phyloP scores from a whole-genome alignment of 768 basidiomycete genomes.

The Mrakia gelida region DNA sequence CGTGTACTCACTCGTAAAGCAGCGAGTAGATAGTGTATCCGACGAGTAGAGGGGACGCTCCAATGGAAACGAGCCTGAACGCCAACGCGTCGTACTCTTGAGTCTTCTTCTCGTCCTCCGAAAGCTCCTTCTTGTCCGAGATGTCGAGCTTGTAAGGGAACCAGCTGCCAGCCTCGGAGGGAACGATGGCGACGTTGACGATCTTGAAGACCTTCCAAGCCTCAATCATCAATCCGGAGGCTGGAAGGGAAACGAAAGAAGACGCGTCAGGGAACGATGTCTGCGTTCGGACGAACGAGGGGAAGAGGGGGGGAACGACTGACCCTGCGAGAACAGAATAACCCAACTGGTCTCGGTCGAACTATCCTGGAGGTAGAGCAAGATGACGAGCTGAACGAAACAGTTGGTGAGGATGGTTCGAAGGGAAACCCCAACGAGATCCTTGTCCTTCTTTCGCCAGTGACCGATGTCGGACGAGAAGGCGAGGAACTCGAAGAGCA shows the following conservation, averaged over 20 bases:
- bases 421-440: conserved; percentile 91
- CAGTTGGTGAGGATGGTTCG: conserved; percentile 85
- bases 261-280: too few species aligned
- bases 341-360: conserved; percentile 95
- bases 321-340: conserved; percentile 62
- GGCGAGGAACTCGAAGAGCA: conserved; percentile 86
- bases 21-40: conserved; percentile 47
- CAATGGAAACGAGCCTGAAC: conserved; percentile 74
- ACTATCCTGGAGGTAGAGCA: conserved; percentile 91
- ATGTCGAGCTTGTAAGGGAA: conserved; percentile 78
- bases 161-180: conserved; percentile 58
- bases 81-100: conserved; percentile 65
- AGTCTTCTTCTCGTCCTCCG: conserved; percentile 94
- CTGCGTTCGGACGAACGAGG: too few species aligned
- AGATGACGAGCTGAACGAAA: conserved; percentile 71
- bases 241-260: not conserved
- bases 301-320: too few species aligned
- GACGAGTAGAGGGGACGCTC: conserved; percentile 64
- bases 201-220: conserved; percentile 79
- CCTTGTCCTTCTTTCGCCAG: conserved; percentile 83
- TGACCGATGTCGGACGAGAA: conserved; percentile 94
- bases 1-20: conserved; percentile 10
- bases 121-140: conserved; percentile 92
- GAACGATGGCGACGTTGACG: conserved; percentile 71
- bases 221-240: conserved; percentile 52